Percentiles rank a stretch among this genome's conserved stretches.
These are phyloP conservation scores for Macadamia tetraphylla DNA, from an alignment of 164 flowering plant genomes.

Conservation along the genomic window DNA sequence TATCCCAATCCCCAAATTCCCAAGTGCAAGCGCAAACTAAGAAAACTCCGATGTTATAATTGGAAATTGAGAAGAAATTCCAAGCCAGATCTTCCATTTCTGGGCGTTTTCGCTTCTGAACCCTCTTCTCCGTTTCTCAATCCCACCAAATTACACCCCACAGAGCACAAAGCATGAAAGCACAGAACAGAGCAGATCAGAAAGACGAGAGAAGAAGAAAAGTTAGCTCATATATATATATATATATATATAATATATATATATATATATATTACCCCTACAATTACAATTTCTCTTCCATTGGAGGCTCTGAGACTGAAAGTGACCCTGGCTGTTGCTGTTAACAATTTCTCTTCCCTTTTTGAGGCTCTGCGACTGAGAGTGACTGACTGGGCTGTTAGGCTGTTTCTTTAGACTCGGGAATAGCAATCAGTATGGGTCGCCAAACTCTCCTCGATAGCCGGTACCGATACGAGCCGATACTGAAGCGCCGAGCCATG, in stretches of 20 bases:
- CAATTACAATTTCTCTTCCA: no score
- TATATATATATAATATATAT: no score
- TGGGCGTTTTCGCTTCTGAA: no score
- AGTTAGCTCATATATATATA: no score
- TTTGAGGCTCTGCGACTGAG: neutral
- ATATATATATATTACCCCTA: no score
- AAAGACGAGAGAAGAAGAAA: neutral
- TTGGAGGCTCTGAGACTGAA: no score
- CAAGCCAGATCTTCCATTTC: no score
- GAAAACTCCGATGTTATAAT: neutral
- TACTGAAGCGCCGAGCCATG: slow-evolving; percentile 7
- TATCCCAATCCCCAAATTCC: neutral
- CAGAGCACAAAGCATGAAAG: neutral
- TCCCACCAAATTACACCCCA: no score
- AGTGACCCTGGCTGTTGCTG: no score
- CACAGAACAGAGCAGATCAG: neutral
- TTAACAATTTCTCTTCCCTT: no score
- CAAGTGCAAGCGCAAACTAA: neutral
- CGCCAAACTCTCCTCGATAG: slow-evolving; percentile 69
- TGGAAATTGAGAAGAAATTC: neutral
- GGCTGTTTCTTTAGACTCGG: slow-evolving; percentile 13
- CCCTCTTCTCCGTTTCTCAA: neutral
- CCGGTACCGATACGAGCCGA: slow-evolving; percentile 43
- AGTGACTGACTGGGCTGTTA: no score
- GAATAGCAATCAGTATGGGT: slow-evolving; percentile 51